A percentile compares a stretch with the other conserved stretches of the same genome.
Evolutionary conservation across 2,329 filamentous ascomycete genomes (phyloP).

Genomic region (Ophiostoma tasmaniense): DNA sequence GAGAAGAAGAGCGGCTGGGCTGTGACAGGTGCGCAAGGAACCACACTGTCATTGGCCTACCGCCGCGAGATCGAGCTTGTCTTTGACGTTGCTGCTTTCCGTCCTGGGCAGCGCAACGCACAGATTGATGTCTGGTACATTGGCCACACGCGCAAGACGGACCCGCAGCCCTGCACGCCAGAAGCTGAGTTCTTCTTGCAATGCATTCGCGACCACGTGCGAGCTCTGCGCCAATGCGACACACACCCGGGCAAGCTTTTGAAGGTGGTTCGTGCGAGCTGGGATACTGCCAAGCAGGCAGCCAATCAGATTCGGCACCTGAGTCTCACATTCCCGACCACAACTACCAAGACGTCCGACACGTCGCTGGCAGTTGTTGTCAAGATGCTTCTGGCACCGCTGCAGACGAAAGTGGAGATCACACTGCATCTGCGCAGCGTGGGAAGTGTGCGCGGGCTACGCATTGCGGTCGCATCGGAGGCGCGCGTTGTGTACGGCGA

Average conservation of each 20-base stretch:
- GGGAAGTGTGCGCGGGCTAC: background rate
- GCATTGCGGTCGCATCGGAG: constrained; percentile 44
- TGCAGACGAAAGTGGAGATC: constrained; percentile 62
- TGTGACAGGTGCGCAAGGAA: constrained; percentile 55
- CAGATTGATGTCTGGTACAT: constrained; percentile 65
- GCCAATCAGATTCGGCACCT: constrained; percentile 54
- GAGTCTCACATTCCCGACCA: constrained; percentile 56
- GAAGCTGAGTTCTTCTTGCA: constrained; percentile 70
- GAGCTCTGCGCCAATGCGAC: constrained; percentile 49
- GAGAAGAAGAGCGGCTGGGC: constrained; percentile 64
- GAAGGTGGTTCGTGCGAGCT: constrained; percentile 49
- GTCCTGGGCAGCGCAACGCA: constrained; percentile 36
- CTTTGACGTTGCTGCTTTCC: constrained; percentile 59
- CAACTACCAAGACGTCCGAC: constrained; percentile 55
- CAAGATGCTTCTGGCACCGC: constrained; percentile 52
- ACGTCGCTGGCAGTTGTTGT: constrained; percentile 53
- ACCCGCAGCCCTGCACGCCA: constrained; percentile 47
- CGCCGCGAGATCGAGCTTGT: constrained; percentile 62
- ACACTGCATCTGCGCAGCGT: constrained; percentile 41
- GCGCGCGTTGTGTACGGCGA: constrained; percentile 69
- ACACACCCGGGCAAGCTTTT: constrained; percentile 53
- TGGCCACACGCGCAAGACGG: constrained; percentile 46
- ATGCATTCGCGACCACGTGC: constrained; percentile 59
- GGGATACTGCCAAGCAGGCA: constrained; percentile 56
- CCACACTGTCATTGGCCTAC: constrained; percentile 65